A percentile compares a stretch with the other conserved stretches of the same genome.
Conservation (phyloP, 1,284 basidiomycete species). For the Tilletia walkeri region DNA sequence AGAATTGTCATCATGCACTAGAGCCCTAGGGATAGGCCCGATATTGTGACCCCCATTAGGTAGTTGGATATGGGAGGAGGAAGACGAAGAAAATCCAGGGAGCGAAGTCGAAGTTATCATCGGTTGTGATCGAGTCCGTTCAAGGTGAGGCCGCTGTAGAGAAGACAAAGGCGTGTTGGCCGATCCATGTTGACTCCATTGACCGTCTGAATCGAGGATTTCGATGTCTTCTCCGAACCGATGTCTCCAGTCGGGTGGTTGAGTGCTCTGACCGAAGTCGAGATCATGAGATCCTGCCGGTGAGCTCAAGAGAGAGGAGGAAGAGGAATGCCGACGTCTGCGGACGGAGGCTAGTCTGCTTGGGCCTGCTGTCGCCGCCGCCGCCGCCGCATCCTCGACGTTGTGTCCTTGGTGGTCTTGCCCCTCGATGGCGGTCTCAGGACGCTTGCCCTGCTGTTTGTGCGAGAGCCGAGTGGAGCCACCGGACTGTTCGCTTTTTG, state of each 20-base stretch:
- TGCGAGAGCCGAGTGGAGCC: too few relatives aligned
- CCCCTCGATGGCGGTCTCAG: too few relatives aligned
- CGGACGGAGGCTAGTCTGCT: slow-evolving; percentile 26
- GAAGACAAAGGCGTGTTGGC: too few relatives aligned
- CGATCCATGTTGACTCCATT: too few relatives aligned
- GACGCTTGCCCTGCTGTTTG: not conserved
- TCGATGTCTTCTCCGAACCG: too few relatives aligned
- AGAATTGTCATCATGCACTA: too few relatives aligned
- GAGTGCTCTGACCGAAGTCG: too few relatives aligned
- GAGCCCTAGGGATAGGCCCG: too few relatives aligned
- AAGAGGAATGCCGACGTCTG: slow-evolving; percentile 9
- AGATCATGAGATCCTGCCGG: too few relatives aligned
- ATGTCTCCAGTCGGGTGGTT: too few relatives aligned
- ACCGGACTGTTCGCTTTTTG: not conserved
- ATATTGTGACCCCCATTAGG: not conserved
- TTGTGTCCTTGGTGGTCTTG: too few relatives aligned
- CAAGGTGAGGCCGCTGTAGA: not conserved
- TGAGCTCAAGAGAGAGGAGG: not conserved
- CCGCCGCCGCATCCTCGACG: too few relatives aligned
- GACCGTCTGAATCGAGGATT: not conserved
- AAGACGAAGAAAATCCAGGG: slow-evolving; percentile 1
- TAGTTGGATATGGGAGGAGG: not conserved
- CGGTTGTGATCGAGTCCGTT: not conserved
- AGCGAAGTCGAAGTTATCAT: not conserved
- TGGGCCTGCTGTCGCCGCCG: slow-evolving; percentile 12